These are phyloP conservation scores for Chlorella sp. DNA, from an alignment of 139 green algal genomes.

Conservation along the genomic window DNA sequence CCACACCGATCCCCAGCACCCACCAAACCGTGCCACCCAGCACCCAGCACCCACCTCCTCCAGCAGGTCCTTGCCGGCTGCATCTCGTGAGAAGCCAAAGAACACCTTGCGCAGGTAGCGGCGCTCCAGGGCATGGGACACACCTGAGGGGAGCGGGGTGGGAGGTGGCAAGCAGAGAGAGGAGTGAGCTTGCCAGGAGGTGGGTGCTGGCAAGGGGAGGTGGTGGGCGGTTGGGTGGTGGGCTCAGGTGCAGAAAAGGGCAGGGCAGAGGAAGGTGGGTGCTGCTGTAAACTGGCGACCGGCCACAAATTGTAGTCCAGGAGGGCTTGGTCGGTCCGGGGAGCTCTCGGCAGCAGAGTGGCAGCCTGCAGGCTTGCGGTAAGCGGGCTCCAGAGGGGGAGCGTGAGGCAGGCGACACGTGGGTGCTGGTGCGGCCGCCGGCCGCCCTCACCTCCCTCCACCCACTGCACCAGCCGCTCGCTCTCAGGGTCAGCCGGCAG, in stretches of 20 bases:
- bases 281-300: not conserved
- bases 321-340: not conserved
- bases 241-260: not conserved
- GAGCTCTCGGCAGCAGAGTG: not conserved
- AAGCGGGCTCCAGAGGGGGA: not conserved
- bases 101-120: slow-evolving; percentile 77
- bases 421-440: not conserved
- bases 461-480: slow-evolving; percentile 69
- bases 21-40: not conserved
- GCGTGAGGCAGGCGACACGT: slow-evolving; percentile 12
- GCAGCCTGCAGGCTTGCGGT: not conserved
- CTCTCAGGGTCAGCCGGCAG: slow-evolving; percentile 52
- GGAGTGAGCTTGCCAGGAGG: not conserved
- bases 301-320: not conserved
- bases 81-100: slow-evolving; percentile 80
- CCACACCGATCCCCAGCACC: not conserved
- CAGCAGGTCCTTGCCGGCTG: slow-evolving; percentile 67
- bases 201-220: not conserved
- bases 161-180: not conserved
- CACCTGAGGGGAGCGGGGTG: slow-evolving; percentile 52
- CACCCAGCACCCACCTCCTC: slow-evolving; percentile 63
- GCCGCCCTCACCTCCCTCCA: slow-evolving; percentile 52
- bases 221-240: not conserved
- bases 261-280: not conserved
- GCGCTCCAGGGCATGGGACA: slow-evolving; percentile 71